A percentile compares a stretch with the other conserved stretches of the same genome.
Evolutionary conservation across 2,329 filamentous ascomycete species (phyloP).

Genomic region (Aspergillus ustus): DNA sequence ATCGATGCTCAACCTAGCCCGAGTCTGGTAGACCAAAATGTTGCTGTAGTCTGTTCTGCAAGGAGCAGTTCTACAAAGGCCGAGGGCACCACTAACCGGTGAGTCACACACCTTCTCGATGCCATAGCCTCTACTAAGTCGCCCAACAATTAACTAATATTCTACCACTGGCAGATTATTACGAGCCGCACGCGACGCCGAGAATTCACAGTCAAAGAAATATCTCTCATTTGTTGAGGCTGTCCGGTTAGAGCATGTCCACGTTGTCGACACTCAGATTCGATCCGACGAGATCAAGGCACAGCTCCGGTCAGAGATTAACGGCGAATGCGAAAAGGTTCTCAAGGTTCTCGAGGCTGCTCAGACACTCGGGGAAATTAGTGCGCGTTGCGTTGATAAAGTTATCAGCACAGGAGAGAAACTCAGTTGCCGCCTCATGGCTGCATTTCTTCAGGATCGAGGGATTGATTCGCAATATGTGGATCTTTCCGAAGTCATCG

Average conservation of each 20-base stretch:
- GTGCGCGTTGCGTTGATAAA: slow-evolving; percentile 78
- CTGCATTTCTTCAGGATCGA: slow-evolving; percentile 77
- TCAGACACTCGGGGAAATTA: slow-evolving; percentile 69
- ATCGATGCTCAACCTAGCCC: slow-evolving; percentile 48
- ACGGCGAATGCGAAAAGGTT: slow-evolving; percentile 79
- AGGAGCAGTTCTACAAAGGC: slow-evolving; percentile 92
- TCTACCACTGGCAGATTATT: slow-evolving; percentile 41
- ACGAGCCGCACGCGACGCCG: slow-evolving; percentile 55
- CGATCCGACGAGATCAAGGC: slow-evolving; percentile 60
- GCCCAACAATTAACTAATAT: slow-evolving; percentile 12
- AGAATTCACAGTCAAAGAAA: slow-evolving; percentile 54
- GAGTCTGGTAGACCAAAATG: slow-evolving; percentile 69
- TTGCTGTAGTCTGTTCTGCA: slow-evolving; percentile 94
- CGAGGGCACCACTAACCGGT: slow-evolving; percentile 94
- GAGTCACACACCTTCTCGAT: slow-evolving; percentile 49
- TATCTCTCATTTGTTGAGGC: slow-evolving; percentile 78
- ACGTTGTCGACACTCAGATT: slow-evolving; percentile 69
- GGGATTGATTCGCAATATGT: slow-evolving; percentile 87
- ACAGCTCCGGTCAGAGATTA: slow-evolving; percentile 68
- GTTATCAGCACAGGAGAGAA: slow-evolving; percentile 97
- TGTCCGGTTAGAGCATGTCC: slow-evolving; percentile 80
- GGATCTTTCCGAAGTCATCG: slow-evolving; percentile 81
- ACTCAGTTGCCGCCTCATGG: slow-evolving; percentile 90
- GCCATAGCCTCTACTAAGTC: neutral
- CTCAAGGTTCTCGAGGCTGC: slow-evolving; percentile 72